These are phyloP conservation scores for Ascosphaera acerosa DNA, from an alignment of 2,329 filamentous ascomycete genomes.

Conservation along the genomic window DNA sequence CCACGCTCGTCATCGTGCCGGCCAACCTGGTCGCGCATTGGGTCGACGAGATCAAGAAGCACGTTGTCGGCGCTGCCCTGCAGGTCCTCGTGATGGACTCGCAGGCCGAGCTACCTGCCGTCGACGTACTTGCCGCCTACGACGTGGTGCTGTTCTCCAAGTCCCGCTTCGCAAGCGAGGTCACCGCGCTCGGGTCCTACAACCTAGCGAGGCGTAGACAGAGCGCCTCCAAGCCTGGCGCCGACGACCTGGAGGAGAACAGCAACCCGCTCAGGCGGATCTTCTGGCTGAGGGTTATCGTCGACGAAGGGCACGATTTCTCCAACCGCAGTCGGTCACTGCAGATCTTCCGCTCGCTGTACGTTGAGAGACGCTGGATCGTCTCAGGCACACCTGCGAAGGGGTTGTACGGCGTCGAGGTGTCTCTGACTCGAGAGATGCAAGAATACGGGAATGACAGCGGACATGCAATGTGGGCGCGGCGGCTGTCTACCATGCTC, in stretches of 20 bases:
- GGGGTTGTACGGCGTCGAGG: constrained; percentile 52
- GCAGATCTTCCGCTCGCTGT: constrained; percentile 26
- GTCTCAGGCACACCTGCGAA: constrained; percentile 76
- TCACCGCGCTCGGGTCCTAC: constrained; percentile 25
- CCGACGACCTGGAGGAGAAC: constrained; percentile 19
- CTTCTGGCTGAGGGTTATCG: constrained; percentile 70
- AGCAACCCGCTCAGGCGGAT: constrained; percentile 40
- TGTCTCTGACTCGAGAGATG: constrained; percentile 27
- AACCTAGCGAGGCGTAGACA: constrained; percentile 20
- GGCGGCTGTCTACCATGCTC: no score
- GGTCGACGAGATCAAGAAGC: constrained; percentile 54
- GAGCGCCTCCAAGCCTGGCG: constrained; percentile 10
- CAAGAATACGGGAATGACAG: constrained; percentile 15
- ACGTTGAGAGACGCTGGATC: constrained; percentile 54
- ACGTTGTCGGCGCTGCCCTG: constrained; percentile 35
- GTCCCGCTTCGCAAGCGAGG: constrained; percentile 44
- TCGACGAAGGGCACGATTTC: constrained; percentile 77
- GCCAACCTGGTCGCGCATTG: constrained; percentile 67
- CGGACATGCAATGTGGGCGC: constrained; percentile 12
- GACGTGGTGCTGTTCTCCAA: constrained; percentile 62
- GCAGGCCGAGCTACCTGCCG: constrained; percentile 21
- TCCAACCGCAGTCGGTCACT: constrained; percentile 32
- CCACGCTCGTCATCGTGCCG: constrained; percentile 58
- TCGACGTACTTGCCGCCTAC: constrained; percentile 33
- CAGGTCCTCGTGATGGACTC: constrained; percentile 35